Evolutionary conservation across 2,329 filamentous ascomycete genomes (phyloP).

Genomic region (Dothistroma septosporum): DNA sequence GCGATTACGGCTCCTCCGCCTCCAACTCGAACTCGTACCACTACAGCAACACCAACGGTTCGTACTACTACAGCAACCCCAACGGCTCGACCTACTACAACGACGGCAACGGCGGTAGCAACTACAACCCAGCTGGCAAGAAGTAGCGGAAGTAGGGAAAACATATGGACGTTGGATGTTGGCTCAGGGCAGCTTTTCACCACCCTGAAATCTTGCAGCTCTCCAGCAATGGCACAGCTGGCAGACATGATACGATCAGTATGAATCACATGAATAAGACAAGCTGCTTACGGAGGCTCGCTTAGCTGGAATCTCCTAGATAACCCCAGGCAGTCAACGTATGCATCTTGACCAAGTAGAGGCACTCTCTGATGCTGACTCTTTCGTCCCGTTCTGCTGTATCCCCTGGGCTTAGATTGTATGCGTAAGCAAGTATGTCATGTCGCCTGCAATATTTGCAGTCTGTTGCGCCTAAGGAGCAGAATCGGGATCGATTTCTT

Average conservation of each 20-base stretch:
- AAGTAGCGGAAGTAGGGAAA: no score
- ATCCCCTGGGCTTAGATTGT: background rate
- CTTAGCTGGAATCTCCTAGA: constrained; percentile 12
- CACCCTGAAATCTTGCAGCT: background rate
- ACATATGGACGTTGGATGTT: no score
- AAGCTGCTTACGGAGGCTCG: background rate
- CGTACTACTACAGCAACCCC: constrained; percentile 70
- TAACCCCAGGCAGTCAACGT: constrained; percentile 34
- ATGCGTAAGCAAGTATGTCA: no score
- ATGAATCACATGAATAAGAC: background rate
- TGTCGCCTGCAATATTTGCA: no score
- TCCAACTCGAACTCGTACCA: constrained; percentile 60
- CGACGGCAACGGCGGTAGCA: constrained; percentile 54
- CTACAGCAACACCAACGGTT: constrained; percentile 60
- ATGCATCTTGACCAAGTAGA: constrained; percentile 32
- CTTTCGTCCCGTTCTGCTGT: constrained; percentile 30
- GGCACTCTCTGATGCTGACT: constrained; percentile 32
- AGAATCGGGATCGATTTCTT: no score
- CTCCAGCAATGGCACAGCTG: background rate
- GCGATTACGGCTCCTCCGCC: constrained; percentile 57
- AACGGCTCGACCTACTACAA: constrained; percentile 46
- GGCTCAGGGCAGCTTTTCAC: no score
- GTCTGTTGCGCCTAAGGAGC: no score
- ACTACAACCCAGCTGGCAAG: constrained; percentile 54
- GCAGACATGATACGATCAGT: background rate